Conservation (phyloP, 2,329 filamentous ascomycete genomes). For the Rhynchosporium agropyri region DNA sequence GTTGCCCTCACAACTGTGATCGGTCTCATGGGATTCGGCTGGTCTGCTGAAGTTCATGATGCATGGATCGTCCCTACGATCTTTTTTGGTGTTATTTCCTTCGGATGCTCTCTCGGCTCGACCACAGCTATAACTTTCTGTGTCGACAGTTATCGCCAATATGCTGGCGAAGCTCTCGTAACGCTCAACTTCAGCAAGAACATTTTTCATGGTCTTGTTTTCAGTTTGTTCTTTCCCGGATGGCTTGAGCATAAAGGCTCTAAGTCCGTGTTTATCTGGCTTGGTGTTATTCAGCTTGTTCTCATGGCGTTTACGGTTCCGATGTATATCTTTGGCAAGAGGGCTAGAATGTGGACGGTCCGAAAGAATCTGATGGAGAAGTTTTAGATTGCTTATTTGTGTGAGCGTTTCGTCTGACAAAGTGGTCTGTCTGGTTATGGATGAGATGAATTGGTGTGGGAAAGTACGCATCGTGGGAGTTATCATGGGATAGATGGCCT, state of each 20-base stretch:
- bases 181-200: conserved; percentile 96
- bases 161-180: conserved; percentile 90
- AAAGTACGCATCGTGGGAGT: background rate
- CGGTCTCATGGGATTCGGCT: conserved; percentile 95
- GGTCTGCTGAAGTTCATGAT: conserved; percentile 76
- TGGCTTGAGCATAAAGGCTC: conserved; percentile 80
- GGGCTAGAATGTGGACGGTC: conserved; percentile 92
- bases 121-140: conserved; percentile 94
- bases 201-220: conserved; percentile 85
- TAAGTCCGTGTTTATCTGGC: conserved; percentile 76
- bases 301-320: conserved; percentile 77
- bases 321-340: conserved; percentile 93
- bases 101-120: conserved; percentile 86
- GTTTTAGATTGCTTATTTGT: conserved; percentile 43
- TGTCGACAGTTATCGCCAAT: conserved; percentile 90
- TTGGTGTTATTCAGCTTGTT: conserved; percentile 83
- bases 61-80: conserved; percentile 89
- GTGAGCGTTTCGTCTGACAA: background rate
- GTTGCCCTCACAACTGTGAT: conserved; percentile 77
- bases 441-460: background rate
- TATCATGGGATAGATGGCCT: conserved; percentile 5
- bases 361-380: conserved; percentile 85
- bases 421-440: background rate
- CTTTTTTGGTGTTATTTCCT: conserved; percentile 90
- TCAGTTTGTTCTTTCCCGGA: conserved; percentile 81